Conservation (phyloP, 495 filamentous ascomycete species). For the Hypoxylon lienhwacheense region DNA sequence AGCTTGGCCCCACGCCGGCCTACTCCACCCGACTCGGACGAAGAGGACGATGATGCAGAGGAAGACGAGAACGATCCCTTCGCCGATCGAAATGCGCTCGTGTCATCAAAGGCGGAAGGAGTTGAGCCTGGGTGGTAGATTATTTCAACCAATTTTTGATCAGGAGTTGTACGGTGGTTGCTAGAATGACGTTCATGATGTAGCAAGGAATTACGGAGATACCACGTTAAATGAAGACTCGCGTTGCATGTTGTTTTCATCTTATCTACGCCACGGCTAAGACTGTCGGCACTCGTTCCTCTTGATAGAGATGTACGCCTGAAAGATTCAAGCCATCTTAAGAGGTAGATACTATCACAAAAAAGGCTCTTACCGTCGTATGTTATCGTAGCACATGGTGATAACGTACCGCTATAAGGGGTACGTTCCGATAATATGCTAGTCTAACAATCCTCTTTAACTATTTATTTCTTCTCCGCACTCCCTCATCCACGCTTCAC, state of each 20-base stretch:
- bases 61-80: slow-evolving; percentile 78
- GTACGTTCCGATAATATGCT: too few species aligned
- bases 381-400: too few species aligned
- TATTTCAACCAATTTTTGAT: not conserved
- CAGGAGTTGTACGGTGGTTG: not conserved
- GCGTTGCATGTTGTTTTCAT: not conserved
- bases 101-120: slow-evolving; percentile 59
- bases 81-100: slow-evolving; percentile 73
- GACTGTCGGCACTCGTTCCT: too few species aligned
- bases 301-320: too few species aligned
- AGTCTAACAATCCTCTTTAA: too few species aligned
- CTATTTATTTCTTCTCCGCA: too few species aligned
- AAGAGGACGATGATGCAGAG: slow-evolving; percentile 54
- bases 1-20: slow-evolving; percentile 39
- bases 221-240: slow-evolving; percentile 16
- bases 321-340: too few species aligned
- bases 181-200: not conserved
- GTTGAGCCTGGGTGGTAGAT: slow-evolving; percentile 57
- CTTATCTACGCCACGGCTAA: not conserved
- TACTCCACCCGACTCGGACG: slow-evolving; percentile 40
- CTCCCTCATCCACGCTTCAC: too few species aligned
- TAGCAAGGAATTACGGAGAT: slow-evolving; percentile 11
- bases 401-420: too few species aligned
- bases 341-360: too few species aligned
- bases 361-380: too few species aligned